Conservation (phyloP, 1,284 basidiomycete genomes). For the Vanrija humicola region DNA sequence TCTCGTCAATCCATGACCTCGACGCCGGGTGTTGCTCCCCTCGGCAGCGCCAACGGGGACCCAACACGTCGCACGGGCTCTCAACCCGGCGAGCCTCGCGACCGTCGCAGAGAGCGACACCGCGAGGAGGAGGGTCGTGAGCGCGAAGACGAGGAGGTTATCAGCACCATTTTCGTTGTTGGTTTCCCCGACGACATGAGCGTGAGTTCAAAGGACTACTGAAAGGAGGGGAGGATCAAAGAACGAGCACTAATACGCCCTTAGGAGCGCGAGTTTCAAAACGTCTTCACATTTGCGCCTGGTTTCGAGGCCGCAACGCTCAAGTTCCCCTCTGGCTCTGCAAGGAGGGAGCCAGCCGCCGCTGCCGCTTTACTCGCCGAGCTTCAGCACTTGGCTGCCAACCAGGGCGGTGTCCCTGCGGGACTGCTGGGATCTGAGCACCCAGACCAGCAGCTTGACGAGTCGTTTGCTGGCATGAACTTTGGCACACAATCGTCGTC, state of each 20-base stretch:
- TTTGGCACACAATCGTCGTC: constrained; percentile 37
- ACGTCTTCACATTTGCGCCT: constrained; percentile 94
- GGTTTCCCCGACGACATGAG: constrained; percentile 99
- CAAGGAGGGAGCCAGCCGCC: constrained; percentile 23
- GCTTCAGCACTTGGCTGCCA: constrained; percentile 35
- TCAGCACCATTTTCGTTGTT: constrained; percentile 97
- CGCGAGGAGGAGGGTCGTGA: constrained; percentile 31
- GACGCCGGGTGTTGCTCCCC: constrained; percentile 11
- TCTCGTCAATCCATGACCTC: constrained; percentile 22
- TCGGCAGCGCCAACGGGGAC: constrained; percentile 7
- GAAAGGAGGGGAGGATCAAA: too few species aligned
- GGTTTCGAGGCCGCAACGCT: constrained; percentile 97
- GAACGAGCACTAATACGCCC: neutral
- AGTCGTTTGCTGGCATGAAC: constrained; percentile 36
- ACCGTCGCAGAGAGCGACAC: constrained; percentile 17
- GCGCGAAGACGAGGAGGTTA: constrained; percentile 66
- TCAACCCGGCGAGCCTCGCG: constrained; percentile 17
- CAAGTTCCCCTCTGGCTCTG: constrained; percentile 68
- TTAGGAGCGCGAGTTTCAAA: constrained; percentile 96
- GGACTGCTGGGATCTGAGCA: constrained; percentile 12
- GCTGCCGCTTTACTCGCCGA: constrained; percentile 37
- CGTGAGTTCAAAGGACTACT: constrained; percentile 54
- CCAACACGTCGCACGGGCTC: constrained; percentile 10
- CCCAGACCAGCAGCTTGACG: constrained; percentile 28
- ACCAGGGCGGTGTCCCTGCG: constrained; percentile 18